Evolutionary conservation across 2,329 filamentous ascomycete genomes (phyloP).

Genomic region (Trichoderma afroharzianum): DNA sequence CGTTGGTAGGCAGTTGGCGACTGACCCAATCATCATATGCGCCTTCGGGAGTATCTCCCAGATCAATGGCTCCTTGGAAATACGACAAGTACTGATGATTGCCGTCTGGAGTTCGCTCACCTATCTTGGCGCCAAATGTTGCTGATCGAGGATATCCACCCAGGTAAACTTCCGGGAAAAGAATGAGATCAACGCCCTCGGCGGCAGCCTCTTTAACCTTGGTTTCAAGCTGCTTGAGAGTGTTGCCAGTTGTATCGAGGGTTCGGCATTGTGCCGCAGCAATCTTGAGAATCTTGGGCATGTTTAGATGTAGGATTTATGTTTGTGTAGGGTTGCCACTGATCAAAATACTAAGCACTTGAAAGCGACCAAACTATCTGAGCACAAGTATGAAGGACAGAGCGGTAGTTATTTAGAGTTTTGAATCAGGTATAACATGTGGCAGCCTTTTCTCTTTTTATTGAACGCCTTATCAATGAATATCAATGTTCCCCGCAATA

Average conservation of each 20-base stretch:
- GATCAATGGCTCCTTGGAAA: slow-evolving; percentile 1
- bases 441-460: not conserved
- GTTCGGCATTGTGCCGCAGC: not conserved
- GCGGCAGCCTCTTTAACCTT: not conserved
- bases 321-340: not conserved
- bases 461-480: not conserved
- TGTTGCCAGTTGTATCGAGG: not conserved
- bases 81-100: not conserved
- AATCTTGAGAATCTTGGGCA: not conserved
- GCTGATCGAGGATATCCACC: not conserved
- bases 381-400: not conserved
- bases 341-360: not conserved
- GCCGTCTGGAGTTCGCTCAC: not conserved
- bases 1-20: not conserved
- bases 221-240: not conserved
- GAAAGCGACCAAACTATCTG: not conserved
- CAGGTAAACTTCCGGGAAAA: not conserved
- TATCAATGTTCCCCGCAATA: not conserved
- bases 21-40: not conserved
- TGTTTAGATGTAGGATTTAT: not conserved
- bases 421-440: not conserved
- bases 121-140: slow-evolving; percentile 2
- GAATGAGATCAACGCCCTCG: not conserved
- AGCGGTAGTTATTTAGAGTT: not conserved
- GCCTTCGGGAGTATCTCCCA: not conserved